These are phyloP conservation scores for Auricularia heimuer DNA, from an alignment of 768 basidiomycete species.

Conservation along the genomic window DNA sequence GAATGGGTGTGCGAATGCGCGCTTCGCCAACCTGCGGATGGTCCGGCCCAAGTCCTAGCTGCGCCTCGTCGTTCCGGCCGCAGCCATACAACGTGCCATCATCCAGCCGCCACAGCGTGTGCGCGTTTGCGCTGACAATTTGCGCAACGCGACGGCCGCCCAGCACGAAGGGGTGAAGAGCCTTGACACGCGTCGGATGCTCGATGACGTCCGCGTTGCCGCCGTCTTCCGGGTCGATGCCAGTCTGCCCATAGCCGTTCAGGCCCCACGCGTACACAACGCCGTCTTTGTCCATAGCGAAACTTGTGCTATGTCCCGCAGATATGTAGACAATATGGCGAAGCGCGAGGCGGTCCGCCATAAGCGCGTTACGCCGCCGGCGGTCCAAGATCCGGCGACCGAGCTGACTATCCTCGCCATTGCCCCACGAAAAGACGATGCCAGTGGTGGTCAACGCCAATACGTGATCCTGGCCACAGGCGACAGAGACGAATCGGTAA, in stretches of 20 bases:
- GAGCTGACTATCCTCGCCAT: constrained; percentile 83
- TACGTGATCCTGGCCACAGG: constrained; percentile 81
- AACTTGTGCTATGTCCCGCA: constrained; percentile 78
- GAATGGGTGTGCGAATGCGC: background rate
- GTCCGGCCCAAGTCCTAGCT: constrained; percentile 32
- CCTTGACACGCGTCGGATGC: constrained; percentile 34
- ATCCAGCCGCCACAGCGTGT: constrained; percentile 34
- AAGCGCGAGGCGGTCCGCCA: constrained; percentile 79
- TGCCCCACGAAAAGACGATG: constrained; percentile 81
- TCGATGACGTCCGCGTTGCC: constrained; percentile 25
- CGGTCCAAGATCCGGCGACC: constrained; percentile 85
- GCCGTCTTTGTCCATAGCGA: constrained; percentile 77
- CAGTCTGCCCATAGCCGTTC: constrained; percentile 70
- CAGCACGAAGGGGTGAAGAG: constrained; percentile 9
- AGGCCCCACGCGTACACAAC: constrained; percentile 94
- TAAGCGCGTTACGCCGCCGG: constrained; percentile 80
- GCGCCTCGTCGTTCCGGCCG: constrained; percentile 30
- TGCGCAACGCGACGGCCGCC: constrained; percentile 18
- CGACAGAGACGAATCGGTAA: constrained; percentile 60
- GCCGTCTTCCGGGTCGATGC: constrained; percentile 37
- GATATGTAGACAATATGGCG: constrained; percentile 63
- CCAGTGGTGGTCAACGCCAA: constrained; percentile 84
- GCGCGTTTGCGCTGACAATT: constrained; percentile 30
- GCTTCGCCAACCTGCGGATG: constrained; percentile 19
- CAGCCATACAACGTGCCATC: constrained; percentile 34